Evolutionary conservation across 2,329 filamentous ascomycete genomes (phyloP), one percentile per base, ranked within the genome.

Genomic region (Aspergillus puulaauensis): DNA sequence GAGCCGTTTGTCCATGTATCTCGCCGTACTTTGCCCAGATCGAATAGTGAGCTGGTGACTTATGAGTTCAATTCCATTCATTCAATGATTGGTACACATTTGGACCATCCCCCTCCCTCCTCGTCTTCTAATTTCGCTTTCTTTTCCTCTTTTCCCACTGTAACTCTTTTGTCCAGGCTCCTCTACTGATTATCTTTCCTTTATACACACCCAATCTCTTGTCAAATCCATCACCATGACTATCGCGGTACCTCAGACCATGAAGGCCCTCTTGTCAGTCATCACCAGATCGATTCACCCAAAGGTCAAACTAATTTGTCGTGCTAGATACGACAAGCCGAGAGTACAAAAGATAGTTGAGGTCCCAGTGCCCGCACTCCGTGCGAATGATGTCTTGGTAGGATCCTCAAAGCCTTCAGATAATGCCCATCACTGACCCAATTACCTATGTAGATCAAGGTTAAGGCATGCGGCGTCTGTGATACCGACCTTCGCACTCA

Each of bases 381-480:
- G 84, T 64, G 79, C 84, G 24, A 81, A 84, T 58, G 84, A 87
- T 72, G 77, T 87, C 63, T 74, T 86, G 66, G 80, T 79, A 73
- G 40, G 72, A 31, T 31, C 27, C 23, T 1, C 27, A 31, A 31
- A 31, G 27, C 27, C 27, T 31, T 9, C 9, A 31, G 27, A 11
- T 11, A 11, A 9, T 31, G 9, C 9, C 27, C 9, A 31, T 11
- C 27, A 11, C 27, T 37, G 14, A 48, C 19, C n/a, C 27, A 23
- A 49, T 31, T n/a, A 17, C 12, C 52, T 21, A 31, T 46, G n/a
- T 50, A 81, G 77, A 75, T 88, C 74, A 86, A 88, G 75, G 86
- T 89, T 68, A 87, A 88, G 75, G 86, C 83, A 55, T 86, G 83
- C 64, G 84, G 85, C 77, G 83, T 87, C 61, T 87, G 84, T 64